Evolutionary conservation across 345 rosid species (phyloP).

Genomic region (Euclidium syriacum): DNA sequence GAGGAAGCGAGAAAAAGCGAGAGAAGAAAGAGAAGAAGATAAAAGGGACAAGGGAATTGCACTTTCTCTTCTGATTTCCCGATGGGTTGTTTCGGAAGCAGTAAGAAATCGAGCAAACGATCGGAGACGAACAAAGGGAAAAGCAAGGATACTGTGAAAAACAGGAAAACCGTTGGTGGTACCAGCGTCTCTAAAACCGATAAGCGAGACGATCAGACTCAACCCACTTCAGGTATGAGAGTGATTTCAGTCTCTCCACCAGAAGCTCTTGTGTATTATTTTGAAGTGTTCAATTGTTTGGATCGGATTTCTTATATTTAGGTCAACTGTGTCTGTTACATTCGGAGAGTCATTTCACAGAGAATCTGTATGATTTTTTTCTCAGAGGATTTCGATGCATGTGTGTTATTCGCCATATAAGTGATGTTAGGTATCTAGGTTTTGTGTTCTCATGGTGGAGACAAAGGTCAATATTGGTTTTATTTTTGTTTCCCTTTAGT

Average conservation of each 20-base stretch:
- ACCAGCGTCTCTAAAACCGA: conserved; percentile 7
- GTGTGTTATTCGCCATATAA: conserved; percentile 7
- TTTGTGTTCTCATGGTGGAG: conserved; percentile 21
- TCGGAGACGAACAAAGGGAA: conserved; percentile 22
- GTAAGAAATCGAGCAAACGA: conserved; percentile 41
- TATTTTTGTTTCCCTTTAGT: not conserved
- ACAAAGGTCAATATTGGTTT: not conserved
- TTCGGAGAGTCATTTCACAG: not conserved
- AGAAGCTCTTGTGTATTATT: not conserved
- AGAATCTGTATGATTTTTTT: not conserved
- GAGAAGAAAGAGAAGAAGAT: not conserved
- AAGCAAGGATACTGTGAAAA: conserved; percentile 16
- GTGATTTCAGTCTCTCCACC: not conserved
- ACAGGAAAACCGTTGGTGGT: not conserved
- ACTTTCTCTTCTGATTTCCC: not conserved
- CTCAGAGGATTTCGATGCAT: conserved; percentile 17
- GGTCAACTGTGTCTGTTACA: conserved; percentile 7
- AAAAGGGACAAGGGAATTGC: not conserved
- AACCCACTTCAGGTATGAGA: conserved; percentile 38
- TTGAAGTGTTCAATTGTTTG: not conserved
- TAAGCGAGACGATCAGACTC: conserved; percentile 38
- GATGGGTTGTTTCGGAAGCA: conserved; percentile 68
- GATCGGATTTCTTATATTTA: not conserved
- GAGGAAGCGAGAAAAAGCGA: not conserved
- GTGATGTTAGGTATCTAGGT: conserved; percentile 10